Evolutionary conservation across 441 rosid species (phyloP).

Genomic region (Metrosideros polymorpha): DNA sequence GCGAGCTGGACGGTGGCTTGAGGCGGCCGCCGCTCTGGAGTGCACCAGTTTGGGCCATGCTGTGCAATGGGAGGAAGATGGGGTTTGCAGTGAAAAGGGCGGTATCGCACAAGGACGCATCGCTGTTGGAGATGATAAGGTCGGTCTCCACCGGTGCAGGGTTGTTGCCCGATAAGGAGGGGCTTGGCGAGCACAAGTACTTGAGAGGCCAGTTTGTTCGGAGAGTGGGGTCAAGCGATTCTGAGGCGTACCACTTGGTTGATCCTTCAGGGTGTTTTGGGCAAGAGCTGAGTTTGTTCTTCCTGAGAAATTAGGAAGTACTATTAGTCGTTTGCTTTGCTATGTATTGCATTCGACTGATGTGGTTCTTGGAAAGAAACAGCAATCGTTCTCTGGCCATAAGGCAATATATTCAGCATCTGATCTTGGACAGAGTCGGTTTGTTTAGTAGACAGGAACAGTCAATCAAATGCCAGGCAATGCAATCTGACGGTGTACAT

Average conservation of each 20-base stretch:
- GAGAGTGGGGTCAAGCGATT: conserved; percentile 3
- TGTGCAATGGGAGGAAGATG: conserved; percentile 18
- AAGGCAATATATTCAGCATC: neutral
- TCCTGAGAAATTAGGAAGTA: neutral
- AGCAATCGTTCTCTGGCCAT: neutral
- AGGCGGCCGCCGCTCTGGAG: neutral
- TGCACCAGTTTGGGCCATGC: conserved; percentile 4
- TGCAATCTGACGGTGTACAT: neutral
- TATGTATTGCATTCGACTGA: neutral
- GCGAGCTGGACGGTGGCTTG: neutral
- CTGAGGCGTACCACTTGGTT: conserved; percentile 16
- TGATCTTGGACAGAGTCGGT: neutral
- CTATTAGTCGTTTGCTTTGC: neutral
- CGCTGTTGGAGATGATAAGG: conserved; percentile 8
- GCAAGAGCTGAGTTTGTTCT: conserved; percentile 15
- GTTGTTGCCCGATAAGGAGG: neutral
- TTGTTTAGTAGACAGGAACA: neutral
- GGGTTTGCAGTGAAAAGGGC: conserved; percentile 6
- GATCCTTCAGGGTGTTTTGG: conserved; percentile 13
- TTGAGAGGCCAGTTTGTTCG: conserved; percentile 19
- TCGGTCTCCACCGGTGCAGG: conserved; percentile 17
- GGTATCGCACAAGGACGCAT: conserved; percentile 2
- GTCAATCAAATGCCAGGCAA: neutral
- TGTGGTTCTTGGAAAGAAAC: neutral
- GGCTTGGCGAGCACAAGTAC: conserved; percentile 9